A percentile compares a stretch with the other conserved stretches of the same genome.
Conservation (phyloP, 331 rosid species). For the Acacia concinna region DNA sequence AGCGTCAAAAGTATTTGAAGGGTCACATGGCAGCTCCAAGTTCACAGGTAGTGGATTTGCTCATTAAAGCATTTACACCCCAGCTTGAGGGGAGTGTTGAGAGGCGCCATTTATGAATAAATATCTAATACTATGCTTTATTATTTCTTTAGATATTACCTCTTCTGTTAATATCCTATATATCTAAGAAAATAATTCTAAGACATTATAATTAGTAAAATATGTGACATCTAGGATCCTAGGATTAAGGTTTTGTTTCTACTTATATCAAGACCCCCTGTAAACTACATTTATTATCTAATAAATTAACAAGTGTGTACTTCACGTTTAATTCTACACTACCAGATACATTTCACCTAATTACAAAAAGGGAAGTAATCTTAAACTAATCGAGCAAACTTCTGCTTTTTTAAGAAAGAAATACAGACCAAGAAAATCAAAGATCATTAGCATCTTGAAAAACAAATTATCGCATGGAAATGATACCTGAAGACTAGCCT, state of each 20-base stretch:
- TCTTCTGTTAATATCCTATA: not conserved
- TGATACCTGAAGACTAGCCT: constrained; percentile 67
- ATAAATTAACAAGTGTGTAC: not conserved
- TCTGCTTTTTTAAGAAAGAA: constrained; percentile 10
- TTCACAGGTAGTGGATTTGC: not conserved
- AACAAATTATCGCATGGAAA: constrained; percentile 22
- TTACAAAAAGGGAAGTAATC: constrained; percentile 6
- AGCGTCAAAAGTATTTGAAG: not conserved
- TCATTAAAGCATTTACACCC: not conserved
- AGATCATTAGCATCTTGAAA: not conserved
- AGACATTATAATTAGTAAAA: not conserved
- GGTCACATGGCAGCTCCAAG: not conserved
- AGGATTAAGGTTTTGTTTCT: not conserved
- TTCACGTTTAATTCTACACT: not conserved
- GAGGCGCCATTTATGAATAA: not conserved
- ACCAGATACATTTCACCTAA: constrained; percentile 10
- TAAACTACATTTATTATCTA: not conserved
- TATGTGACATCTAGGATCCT: not conserved
- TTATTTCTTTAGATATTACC: not conserved
- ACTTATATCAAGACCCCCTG: not conserved
- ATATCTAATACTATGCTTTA: not conserved
- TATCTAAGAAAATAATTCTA: not conserved
- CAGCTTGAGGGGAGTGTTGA: not conserved
- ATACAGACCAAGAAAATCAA: not conserved
- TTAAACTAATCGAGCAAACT: not conserved